Evolutionary conservation across 345 rosid genomes (phyloP).

Genomic region (Geranium rotundifolium): DNA sequence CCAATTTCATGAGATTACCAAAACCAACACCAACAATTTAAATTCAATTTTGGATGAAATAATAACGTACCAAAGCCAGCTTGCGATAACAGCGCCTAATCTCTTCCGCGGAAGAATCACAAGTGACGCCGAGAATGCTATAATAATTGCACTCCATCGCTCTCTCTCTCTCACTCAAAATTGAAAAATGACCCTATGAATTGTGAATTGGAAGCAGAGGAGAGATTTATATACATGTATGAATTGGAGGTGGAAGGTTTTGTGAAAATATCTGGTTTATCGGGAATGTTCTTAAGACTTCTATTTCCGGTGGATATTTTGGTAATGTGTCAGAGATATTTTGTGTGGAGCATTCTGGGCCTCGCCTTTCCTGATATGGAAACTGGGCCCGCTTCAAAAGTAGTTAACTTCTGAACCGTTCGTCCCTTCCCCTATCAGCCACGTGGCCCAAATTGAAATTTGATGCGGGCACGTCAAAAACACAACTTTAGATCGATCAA

Average conservation of each 20-base stretch:
- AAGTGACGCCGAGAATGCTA: constrained; percentile 32
- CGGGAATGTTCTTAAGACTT: background rate
- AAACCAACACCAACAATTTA: too few relatives aligned
- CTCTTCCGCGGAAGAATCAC: constrained; percentile 29
- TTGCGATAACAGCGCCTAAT: constrained; percentile 43
- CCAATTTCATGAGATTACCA: too few relatives aligned
- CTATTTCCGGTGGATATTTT: background rate
- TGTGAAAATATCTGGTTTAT: background rate
- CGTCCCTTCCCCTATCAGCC: too few relatives aligned
- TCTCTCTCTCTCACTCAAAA: constrained; percentile 20
- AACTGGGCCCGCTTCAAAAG: background rate
- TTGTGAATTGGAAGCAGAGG: background rate
- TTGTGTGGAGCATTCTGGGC: background rate
- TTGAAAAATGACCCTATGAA: too few relatives aligned
- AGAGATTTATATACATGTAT: too few relatives aligned
- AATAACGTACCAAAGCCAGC: constrained; percentile 48
- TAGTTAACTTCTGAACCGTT: too few relatives aligned
- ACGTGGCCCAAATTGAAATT: too few relatives aligned
- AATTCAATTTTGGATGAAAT: too few relatives aligned
- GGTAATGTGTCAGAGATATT: background rate
- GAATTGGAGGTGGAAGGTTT: background rate
- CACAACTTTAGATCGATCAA: too few relatives aligned
- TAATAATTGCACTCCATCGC: constrained; percentile 24
- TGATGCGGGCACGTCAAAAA: too few relatives aligned
- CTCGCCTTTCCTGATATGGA: background rate